Base-by-base conservation (phyloP, 768 basidiomycete species). In the Tylopilus vinaceipallidus region DNA sequence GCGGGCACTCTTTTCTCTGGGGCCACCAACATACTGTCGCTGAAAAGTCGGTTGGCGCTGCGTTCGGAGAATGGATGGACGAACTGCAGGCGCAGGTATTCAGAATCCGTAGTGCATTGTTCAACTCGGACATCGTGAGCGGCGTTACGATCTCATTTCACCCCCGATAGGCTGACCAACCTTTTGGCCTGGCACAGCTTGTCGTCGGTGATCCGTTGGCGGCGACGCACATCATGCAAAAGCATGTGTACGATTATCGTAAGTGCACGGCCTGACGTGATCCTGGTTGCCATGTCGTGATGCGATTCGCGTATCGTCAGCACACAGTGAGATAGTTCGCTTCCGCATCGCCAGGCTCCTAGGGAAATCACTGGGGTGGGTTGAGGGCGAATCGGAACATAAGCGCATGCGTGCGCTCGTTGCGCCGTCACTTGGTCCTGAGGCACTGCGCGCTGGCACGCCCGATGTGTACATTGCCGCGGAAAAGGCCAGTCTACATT, bases 361-460 rank as follows among this genome's bases (percentile, higher is more conserved):
- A 3, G 50, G 50, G 24, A 51, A 35, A 12, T 51, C 45, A 5
- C 45, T 51, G 16, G 50, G 45, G 10, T 51, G 50, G 50, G 45
- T 51, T 16, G 50, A 51, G 27, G 45, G 50, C 3, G 50, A 51
- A 48, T 48, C 46, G 19, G 50, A 41, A 5, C 45, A 51, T 12
- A 51, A 41, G 20, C 50, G 50, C 8, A 51, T 51, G 45, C 50
- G 45, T 12, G 33, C 50, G n/a, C 50, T 51, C 22, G 39, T 51
- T 4, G 45, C 38, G 11, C 45, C 44, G 11, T 27, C 50, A 8
- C 50, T 51, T 20, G 13, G 44, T 27, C 50, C 50, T 0, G 45
- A 47, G 9, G 45, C 50, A 14, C 29, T 51, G 12, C 50, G 50
- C 2, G 13, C 32, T 14, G 45, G 50, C 14, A 51, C 50, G 7